Base-by-base conservation (phyloP, 2,329 filamentous ascomycete genomes). In the Tetracladium maxilliforme region DNA sequence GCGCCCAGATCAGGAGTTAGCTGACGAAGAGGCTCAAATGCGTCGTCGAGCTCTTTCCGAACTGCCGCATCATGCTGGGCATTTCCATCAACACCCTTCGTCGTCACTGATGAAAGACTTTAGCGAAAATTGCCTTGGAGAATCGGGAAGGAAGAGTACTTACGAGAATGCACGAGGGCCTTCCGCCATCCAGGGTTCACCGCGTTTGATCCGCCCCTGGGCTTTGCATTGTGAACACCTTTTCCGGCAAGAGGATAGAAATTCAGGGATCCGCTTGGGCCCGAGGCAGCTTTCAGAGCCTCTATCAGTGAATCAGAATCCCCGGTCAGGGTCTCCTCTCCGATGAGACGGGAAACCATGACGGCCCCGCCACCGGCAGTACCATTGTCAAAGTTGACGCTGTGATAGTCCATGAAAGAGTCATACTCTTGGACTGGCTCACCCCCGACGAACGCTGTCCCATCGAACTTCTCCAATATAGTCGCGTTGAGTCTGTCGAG, bases 181-280 rank as follows among this genome's bases (percentile, higher is more conserved):
- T 35, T 53, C 10, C 65, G 49, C 62, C 63, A 72, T 0, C 59
- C 58, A 1, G 63, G 62, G 19, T 57, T 55, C 3, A 63, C 51
- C 1, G 61, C 45, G 16, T 60, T 57, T 21, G 52, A 43, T 0
- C 57, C 58, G 1, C 59, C 60, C 11, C 52, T 40, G 0, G 58
- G 55, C 16, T 43, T 39, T 3, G 56, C 59, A 21, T 62, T 37
- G 1, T 46, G 41, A 1, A 61, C 49, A 1, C 54, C 61, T 17
- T 52, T 51, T 0, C 61, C 59, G 3, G 49, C 44, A 0, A 66
- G 52, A 4, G 62, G 32, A 27, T 47, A 55, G 0, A 46, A 45
- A 1, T 47, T 41, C 6, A 37, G 36, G n/a, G 52, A 35, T 0
- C 30, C 26, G 1, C 43, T 45, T 4, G 48, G 36, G 2, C 40